phyloP scores from a whole-genome alignment of 2,329 filamentous ascomycete genomes.

The Zalaria obscura region DNA sequence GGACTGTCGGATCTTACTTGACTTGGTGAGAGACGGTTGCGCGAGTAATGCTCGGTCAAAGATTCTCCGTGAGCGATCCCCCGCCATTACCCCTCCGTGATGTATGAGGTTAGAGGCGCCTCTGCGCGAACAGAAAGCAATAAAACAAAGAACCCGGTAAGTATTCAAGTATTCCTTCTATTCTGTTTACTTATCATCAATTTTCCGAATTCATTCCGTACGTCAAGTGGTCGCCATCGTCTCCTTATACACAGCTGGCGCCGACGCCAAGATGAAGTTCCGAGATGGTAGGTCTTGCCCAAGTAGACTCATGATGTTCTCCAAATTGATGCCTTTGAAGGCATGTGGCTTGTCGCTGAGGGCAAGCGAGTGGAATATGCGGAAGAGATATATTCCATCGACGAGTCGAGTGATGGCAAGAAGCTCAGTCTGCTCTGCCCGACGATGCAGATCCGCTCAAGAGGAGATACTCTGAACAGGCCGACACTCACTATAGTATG shows the following conservation, averaged over 20 bases:
- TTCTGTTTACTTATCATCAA: too few relatives aligned
- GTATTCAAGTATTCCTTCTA: too few relatives aligned
- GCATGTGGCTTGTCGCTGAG: conserved; percentile 52
- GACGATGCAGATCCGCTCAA: conserved; percentile 37
- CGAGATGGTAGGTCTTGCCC: conserved; percentile 34
- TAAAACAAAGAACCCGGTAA: too few relatives aligned
- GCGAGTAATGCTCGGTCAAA: too few relatives aligned
- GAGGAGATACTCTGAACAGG: conserved; percentile 43
- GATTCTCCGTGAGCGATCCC: too few relatives aligned
- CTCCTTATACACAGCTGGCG: not conserved
- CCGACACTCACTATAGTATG: conserved; percentile 36
- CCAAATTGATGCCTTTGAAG: conserved; percentile 14
- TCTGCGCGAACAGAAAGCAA: too few relatives aligned
- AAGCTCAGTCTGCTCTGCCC: conserved; percentile 43
- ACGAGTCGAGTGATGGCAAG: conserved; percentile 29
- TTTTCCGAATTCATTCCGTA: too few relatives aligned
- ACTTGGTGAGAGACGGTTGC: too few relatives aligned
- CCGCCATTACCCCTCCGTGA: too few relatives aligned
- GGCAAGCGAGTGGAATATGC: conserved; percentile 49
- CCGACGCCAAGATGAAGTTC: conserved; percentile 38
- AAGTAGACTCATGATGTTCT: not conserved
- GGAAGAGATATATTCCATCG: conserved; percentile 46
- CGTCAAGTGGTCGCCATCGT: not conserved
- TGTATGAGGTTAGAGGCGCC: too few relatives aligned
- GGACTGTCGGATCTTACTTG: too few relatives aligned